These are phyloP conservation scores for Hibiscus syriacus DNA, from an alignment of 345 rosid species.

Conservation along the genomic window DNA sequence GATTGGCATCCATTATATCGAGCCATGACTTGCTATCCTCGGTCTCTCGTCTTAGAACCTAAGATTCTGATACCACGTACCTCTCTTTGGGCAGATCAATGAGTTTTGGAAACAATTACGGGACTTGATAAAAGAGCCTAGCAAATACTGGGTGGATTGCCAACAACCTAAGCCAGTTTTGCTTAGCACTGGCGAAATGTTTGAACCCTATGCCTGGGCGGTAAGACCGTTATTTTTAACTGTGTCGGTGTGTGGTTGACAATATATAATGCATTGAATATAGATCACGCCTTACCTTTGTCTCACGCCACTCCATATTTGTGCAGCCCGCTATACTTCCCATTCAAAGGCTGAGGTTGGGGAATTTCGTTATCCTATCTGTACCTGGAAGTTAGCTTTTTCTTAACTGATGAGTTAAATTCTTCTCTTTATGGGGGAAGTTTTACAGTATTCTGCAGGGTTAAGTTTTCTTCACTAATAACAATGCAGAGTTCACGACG, in stretches of 20 bases:
- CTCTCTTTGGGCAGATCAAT: conserved; percentile 26
- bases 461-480: neutral
- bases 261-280: no score
- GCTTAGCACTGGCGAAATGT: conserved; percentile 54
- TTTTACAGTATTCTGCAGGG: neutral
- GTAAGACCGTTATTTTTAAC: conserved; percentile 13
- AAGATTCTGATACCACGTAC: neutral
- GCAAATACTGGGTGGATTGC: conserved; percentile 42
- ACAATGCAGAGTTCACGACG: conserved; percentile 45
- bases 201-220: conserved; percentile 50
- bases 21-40: neutral
- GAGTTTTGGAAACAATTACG: conserved; percentile 36
- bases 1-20: neutral
- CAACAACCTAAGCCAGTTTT: conserved; percentile 48
- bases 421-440: neutral
- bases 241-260: no score
- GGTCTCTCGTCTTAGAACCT: neutral
- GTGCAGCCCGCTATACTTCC: conserved; percentile 57
- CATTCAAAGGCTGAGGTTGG: conserved; percentile 46
- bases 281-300: no score
- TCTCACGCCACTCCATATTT: neutral
- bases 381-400: conserved; percentile 50
- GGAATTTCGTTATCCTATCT: conserved; percentile 39
- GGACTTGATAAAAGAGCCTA: conserved; percentile 39
- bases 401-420: neutral